Conservation (phyloP, 306 rosid genomes). For the Prinsepia uniflora region DNA sequence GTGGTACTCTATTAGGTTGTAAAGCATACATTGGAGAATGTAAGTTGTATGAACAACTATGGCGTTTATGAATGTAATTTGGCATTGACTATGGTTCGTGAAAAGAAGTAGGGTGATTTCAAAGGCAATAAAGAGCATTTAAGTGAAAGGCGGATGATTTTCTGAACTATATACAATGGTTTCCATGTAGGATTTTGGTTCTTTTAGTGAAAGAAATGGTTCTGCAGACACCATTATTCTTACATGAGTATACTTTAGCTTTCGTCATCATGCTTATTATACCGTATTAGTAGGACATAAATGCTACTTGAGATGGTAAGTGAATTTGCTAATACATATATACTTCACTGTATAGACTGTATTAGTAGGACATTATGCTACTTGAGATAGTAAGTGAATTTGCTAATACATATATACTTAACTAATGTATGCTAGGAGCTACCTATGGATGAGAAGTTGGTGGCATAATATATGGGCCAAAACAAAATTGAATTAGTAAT, state of each 20-base stretch:
- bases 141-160: neutral
- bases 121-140: neutral
- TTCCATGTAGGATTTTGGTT: neutral
- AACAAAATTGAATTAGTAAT: neutral
- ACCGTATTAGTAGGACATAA: neutral
- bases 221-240: neutral
- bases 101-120: neutral
- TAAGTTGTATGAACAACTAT: neutral
- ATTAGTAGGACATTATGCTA: neutral
- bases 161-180: neutral
- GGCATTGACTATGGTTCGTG: neutral
- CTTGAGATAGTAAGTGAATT: neutral
- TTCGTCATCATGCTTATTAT: neutral
- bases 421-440: neutral
- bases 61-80: neutral
- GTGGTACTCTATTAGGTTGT: neutral
- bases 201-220: constrained; percentile 4
- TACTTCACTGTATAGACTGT: neutral
- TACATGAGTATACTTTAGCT: neutral
- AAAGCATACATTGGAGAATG: neutral
- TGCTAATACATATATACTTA: neutral
- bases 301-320: neutral
- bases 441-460: neutral
- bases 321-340: neutral
- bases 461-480: neutral